Evolutionary conservation across 148 eudicot genomes (phyloP), one percentile per base, ranked within the genome.

Genomic region (Spergularia bocconei): DNA sequence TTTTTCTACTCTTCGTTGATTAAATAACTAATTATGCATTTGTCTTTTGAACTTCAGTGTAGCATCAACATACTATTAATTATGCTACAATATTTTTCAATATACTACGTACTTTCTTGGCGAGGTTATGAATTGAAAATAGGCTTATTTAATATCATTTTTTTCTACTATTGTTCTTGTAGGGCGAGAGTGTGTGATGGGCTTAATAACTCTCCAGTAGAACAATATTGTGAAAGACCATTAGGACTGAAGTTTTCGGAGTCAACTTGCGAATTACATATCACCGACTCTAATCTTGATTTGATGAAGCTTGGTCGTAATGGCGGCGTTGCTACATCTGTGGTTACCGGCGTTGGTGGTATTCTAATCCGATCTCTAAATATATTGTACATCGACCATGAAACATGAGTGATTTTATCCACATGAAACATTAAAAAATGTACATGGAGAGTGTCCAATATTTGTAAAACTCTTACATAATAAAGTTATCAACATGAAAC

Each of bases 221-320:
- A 74, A 38, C 78, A 13, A 47, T 25, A 21, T 41, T 82, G 76
- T 48, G 78, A 81, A 3, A 78, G 79, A 23, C 81, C 84, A 14
- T 36, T 69, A 25, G 81, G 81, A 11, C 14, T 82, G 2, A 74
- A 70, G 13, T 78, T 82, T 19, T 14, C 74, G 21, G 20, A 9
- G 6, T 15, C 10, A 10, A 82, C 76, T 2, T 75, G 79, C 41
- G 76, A 78, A 8, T 16, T 82, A 13, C 78, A 78, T 56, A 55
- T 78, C 0, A 67, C 72, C 0, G 85, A 82, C 16, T 36, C 85
- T 0, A 72, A 47, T 13, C 63, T 55, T 7, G 79, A 82, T n/a
- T 54, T 78, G 6, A 11, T 69, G 7, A 79, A 63, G 29, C 78
- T 83, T 0, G 38, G 44, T 12, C 63, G 63, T 12, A 11, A 25